Percentiles rank a stretch among this genome's conserved stretches.
Evolutionary conservation across 2,329 filamentous ascomycete genomes (phyloP).

Genomic region (Aspergillus candidus): DNA sequence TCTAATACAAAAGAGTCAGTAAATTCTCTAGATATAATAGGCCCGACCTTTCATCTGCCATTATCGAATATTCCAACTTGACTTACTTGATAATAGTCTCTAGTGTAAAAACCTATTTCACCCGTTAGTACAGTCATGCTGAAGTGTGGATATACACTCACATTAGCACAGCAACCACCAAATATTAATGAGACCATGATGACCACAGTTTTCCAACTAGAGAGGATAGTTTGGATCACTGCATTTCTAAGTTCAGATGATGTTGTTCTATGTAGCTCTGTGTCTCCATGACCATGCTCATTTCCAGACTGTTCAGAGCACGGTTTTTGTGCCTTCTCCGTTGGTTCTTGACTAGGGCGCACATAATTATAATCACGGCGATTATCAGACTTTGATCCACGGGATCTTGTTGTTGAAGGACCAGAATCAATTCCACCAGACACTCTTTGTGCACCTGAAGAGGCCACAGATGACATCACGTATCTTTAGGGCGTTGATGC

Average conservation of each 20-base stretch:
- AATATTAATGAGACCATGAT: conserved; percentile 82
- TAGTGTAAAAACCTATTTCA: conserved; percentile 75
- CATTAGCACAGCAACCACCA: conserved; percentile 91
- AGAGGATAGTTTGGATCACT: conserved; percentile 37
- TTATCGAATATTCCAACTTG: background rate
- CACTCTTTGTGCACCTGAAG: too few relatives aligned
- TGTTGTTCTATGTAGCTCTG: too few relatives aligned
- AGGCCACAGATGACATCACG: too few relatives aligned
- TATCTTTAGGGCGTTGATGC: too few relatives aligned
- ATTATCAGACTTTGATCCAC: too few relatives aligned
- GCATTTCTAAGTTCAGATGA: conserved; percentile 20
- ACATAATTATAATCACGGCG: too few relatives aligned
- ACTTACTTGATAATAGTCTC: conserved; percentile 90
- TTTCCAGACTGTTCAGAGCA: background rate
- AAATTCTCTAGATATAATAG: background rate
- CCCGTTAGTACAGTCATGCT: conserved; percentile 17
- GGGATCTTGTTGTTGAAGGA: too few relatives aligned
- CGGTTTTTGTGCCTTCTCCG: background rate
- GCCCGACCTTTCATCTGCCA: too few relatives aligned
- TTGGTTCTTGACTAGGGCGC: too few relatives aligned
- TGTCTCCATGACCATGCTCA: too few relatives aligned
- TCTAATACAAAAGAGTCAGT: conserved; percentile 41
- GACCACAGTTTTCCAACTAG: conserved; percentile 57
- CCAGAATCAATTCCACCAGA: too few relatives aligned
- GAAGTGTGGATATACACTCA: conserved; percentile 40